Percentiles rank a stretch among this genome's conserved stretches.
Evolutionary conservation across 202 grass and related monocot species (phyloP).

Genomic region (Eragrostis tef): DNA sequence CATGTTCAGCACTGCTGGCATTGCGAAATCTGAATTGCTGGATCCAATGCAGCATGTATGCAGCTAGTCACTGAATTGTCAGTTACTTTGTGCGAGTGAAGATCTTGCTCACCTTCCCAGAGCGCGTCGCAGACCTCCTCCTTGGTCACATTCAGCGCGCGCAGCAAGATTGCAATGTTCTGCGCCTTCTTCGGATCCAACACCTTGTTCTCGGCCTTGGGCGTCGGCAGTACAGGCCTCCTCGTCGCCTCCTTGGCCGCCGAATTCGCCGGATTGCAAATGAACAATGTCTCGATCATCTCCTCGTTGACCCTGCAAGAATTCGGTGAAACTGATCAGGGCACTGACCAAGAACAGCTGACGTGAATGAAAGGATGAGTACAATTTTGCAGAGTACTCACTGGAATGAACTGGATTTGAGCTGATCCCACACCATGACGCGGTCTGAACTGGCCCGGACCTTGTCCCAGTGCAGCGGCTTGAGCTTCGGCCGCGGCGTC

Average conservation of each 20-base stretch:
- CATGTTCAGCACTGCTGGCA: neutral
- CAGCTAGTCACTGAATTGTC: neutral
- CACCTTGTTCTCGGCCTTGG: constrained; percentile 64
- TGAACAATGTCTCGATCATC: constrained; percentile 95
- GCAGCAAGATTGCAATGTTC: constrained; percentile 90
- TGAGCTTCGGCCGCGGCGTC: constrained; percentile 78
- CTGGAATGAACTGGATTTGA: constrained; percentile 92
- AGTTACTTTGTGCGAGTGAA: neutral
- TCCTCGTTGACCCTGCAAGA: constrained; percentile 81
- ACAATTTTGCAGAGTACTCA: constrained; percentile 41
- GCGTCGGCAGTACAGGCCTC: constrained; percentile 41
- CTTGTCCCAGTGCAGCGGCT: constrained; percentile 96
- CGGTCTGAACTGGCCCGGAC: constrained; percentile 86
- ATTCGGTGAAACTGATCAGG: constrained; percentile 27
- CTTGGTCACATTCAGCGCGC: constrained; percentile 78
- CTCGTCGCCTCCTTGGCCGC: constrained; percentile 43
- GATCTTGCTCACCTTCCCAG: constrained; percentile 63
- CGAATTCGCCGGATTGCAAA: constrained; percentile 59
- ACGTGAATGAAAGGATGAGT: neutral
- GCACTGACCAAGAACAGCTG: constrained; percentile 18
- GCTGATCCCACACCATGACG: constrained; percentile 95
- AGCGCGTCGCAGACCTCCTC: constrained; percentile 89
- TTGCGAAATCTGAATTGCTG: neutral
- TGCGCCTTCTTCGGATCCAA: constrained; percentile 90
- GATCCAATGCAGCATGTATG: constrained; percentile 36